Base-by-base conservation (phyloP, 257 asterid genomes). In the Solanum megistacrolobum region DNA sequence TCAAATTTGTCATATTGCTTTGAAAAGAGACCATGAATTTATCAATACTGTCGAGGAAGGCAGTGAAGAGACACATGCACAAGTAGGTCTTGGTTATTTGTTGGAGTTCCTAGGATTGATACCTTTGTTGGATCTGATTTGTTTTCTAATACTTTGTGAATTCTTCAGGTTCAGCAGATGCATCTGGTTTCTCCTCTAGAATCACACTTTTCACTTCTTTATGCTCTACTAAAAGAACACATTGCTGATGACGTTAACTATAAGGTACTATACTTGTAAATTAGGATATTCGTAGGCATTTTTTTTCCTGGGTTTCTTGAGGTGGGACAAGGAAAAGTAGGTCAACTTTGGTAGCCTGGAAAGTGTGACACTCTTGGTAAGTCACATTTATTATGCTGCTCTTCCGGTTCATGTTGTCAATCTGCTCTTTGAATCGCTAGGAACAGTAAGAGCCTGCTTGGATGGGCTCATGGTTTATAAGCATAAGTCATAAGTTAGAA, bases 1-100 rank as follows among this genome's bases (percentile, higher is more conserved):
- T 84, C 98, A 94, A 91, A 94, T 97, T 86, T 93, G 98, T 89
- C 99, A 97, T 86, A 72, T 95, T 92, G 99, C 99, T 74, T 90
- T 97, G 58, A 97, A 92, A 92, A 96, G 98, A 89, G 99, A 97
- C 89, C 98, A 97, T 76, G 99, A 97, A 62, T 97, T 72, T 89
- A 89, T 97, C 86, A 97, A 97, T 92, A 95, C 99, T 6, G 99
- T 96, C 43, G 78, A 91, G 84, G 99, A 97, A 90, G 99, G 99
- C 89, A 93, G 98, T 75, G 99, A 96, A 91, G 99, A 97, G 93
- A 97, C 99, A 12, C 99, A 97, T 90, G 74, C 98, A 82, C 98
- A 96, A 94, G 99, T 93, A 85, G 78, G 88, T 60, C 88, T 32
- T 13, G 23, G 43, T 48, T 82, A 48, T 82, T 82, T 82, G 9